A percentile compares a stretch with the other conserved stretches of the same genome.
phyloP scores from a whole-genome alignment of 805 yeast species.

The Candida multigemmis region DNA sequence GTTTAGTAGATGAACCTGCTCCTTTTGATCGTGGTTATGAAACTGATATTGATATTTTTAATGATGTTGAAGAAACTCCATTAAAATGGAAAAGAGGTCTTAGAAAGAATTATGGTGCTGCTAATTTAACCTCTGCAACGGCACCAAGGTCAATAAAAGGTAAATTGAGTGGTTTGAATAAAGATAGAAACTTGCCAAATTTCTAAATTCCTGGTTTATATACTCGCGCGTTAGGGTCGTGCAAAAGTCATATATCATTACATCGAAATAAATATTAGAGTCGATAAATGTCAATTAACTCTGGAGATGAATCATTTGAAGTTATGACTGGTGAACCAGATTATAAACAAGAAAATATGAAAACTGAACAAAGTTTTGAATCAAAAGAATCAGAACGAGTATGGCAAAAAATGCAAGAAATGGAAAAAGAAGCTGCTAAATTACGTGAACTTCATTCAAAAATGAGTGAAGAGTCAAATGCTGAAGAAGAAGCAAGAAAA shows the following conservation, averaged over 20 bases:
- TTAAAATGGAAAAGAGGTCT: too few species aligned
- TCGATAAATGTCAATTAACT: too few species aligned
- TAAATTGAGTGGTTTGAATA: constrained; percentile 8
- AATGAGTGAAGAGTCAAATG: constrained; percentile 3
- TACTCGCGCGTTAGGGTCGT: not conserved
- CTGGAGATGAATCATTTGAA: too few species aligned
- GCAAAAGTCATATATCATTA: not conserved
- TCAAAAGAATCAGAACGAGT: constrained; percentile 2
- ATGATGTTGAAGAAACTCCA: too few species aligned
- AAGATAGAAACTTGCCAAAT: constrained; percentile 12
- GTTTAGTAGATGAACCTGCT: constrained; percentile 18
- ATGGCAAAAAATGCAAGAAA: constrained; percentile 31
- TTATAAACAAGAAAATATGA: too few species aligned
- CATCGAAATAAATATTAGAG: too few species aligned
- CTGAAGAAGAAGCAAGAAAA: constrained; percentile 40
- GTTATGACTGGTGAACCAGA: too few species aligned
- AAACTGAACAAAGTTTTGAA: not conserved
- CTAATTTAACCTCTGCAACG: not conserved
- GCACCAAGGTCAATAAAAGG: not conserved
- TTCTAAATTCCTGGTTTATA: too few species aligned
- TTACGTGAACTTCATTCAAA: constrained; percentile 48
- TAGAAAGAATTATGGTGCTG: too few species aligned
- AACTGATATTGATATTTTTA: constrained; percentile 29
- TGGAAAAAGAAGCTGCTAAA: constrained; percentile 57
- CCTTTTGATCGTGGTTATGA: constrained; percentile 31